phyloP scores from a whole-genome alignment of 495 filamentous ascomycete genomes.

The Lophiotrema nucula region DNA sequence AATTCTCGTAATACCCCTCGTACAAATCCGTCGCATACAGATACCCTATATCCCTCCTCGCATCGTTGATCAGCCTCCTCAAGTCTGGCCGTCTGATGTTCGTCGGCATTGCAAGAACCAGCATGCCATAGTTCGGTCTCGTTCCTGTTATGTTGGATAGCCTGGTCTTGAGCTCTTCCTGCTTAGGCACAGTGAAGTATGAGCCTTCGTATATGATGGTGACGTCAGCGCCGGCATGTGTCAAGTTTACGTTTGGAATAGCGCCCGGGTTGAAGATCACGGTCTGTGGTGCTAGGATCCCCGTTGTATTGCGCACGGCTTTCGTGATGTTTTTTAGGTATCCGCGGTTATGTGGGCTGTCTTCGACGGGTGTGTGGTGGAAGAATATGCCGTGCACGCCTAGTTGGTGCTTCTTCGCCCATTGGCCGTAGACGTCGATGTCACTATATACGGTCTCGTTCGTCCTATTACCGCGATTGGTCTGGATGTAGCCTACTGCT shows the following conservation, averaged over 20 bases:
- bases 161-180: not conserved
- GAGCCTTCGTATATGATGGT: conserved; percentile 15
- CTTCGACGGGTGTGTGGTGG: conserved; percentile 16
- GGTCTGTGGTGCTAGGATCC: not conserved
- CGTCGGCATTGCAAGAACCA: conserved; percentile 1
- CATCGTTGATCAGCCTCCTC: conserved; percentile 8
- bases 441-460: conserved; percentile 8
- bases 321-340: conserved; percentile 1
- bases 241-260: conserved; percentile 6
- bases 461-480: not conserved
- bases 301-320: not conserved
- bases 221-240: not conserved
- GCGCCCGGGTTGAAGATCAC: conserved; percentile 8
- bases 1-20: conserved; percentile 1
- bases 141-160: not conserved
- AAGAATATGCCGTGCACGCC: conserved; percentile 28
- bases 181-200: not conserved
- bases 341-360: not conserved
- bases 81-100: not conserved
- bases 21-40: conserved; percentile 8
- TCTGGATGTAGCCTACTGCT: conserved; percentile 27
- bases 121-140: not conserved
- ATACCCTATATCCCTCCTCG: conserved; percentile 7
- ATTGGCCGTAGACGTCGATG: conserved; percentile 20
- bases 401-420: not conserved